Conservation (phyloP, 2,329 filamentous ascomycete genomes). For the Arthrobotrys pseudoclavata region DNA sequence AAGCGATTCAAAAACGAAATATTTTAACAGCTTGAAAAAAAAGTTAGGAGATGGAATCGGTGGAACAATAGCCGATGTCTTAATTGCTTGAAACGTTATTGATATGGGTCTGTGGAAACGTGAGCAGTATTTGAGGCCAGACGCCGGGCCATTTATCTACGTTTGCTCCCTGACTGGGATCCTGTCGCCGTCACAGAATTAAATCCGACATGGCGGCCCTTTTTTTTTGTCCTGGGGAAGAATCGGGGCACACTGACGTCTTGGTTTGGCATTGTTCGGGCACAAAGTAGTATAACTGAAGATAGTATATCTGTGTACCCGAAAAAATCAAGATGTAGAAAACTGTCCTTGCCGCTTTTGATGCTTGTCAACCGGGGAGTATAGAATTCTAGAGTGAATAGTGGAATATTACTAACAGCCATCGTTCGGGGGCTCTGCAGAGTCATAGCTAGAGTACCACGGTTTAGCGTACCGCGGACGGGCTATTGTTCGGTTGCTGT, state of each 20-base stretch:
- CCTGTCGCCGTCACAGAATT: conserved; percentile 34
- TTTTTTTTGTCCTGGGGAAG: conserved; percentile 11
- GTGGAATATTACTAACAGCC: conserved; percentile 8
- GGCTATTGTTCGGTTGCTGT: conserved; percentile 24
- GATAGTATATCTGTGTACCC: neutral
- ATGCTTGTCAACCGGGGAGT: neutral
- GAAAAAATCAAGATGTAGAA: conserved; percentile 10
- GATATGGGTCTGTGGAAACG: conserved; percentile 17
- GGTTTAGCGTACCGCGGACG: conserved; percentile 18
- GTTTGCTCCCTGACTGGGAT: conserved; percentile 20
- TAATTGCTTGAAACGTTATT: conserved; percentile 14
- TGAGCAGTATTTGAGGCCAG: conserved; percentile 17
- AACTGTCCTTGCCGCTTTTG: conserved; percentile 1
- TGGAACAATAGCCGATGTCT: conserved; percentile 6
- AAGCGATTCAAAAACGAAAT: conserved; percentile 14
- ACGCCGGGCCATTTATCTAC: conserved; percentile 37
- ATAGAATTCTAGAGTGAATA: conserved; percentile 1
- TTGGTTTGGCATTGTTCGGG: conserved; percentile 14
- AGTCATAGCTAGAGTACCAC: conserved; percentile 9
- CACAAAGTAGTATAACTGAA: neutral
- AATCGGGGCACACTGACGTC: conserved; percentile 49
- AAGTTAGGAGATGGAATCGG: neutral
- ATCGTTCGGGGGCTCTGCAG: conserved; percentile 8
- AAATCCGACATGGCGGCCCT: conserved; percentile 43
- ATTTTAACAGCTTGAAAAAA: neutral